Conservation (phyloP, 768 basidiomycete genomes). For the Lentinula guzmanii region DNA sequence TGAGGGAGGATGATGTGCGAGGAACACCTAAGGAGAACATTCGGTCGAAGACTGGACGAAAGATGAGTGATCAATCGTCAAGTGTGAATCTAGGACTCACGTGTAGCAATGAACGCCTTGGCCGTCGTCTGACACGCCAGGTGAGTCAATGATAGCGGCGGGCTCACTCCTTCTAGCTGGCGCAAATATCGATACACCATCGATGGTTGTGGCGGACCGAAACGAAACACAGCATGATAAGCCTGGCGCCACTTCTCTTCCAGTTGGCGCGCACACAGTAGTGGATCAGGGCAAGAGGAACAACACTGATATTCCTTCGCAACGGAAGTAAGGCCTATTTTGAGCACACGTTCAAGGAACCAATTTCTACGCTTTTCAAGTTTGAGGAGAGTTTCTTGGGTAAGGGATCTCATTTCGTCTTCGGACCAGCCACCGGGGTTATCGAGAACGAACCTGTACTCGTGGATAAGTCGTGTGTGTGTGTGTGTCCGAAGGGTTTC, state of each 20-base stretch:
- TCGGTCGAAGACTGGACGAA: constrained; percentile 66
- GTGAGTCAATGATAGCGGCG: constrained; percentile 80
- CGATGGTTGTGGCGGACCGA: constrained; percentile 85
- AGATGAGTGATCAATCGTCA: constrained; percentile 3
- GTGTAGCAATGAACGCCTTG: constrained; percentile 80
- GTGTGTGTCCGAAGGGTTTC: constrained; percentile 30
- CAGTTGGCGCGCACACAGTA: constrained; percentile 71
- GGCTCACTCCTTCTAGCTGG: constrained; percentile 85
- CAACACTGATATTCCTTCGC: constrained; percentile 97
- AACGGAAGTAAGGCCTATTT: constrained; percentile 79
- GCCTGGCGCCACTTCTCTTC: constrained; percentile 95
- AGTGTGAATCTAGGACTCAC: constrained; percentile 35
- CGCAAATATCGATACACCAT: constrained; percentile 92
- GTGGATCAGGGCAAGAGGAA: constrained; percentile 74
- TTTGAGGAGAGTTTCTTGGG: constrained; percentile 77
- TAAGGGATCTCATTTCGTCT: constrained; percentile 76
- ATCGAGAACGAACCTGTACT: constrained; percentile 75
- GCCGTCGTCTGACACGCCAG: constrained; percentile 86
- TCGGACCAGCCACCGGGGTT: constrained; percentile 85
- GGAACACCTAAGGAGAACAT: constrained; percentile 87
- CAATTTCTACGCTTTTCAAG: constrained; percentile 89
- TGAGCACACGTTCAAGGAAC: constrained; percentile 93
- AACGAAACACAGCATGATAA: constrained; percentile 80
- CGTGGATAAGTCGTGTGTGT: not conserved
- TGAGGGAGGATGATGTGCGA: constrained; percentile 57